A percentile compares a stretch with the other conserved stretches of the same genome.
phyloP scores from a whole-genome alignment of 1,284 basidiomycete genomes.

The Clitocybe nebularis region DNA sequence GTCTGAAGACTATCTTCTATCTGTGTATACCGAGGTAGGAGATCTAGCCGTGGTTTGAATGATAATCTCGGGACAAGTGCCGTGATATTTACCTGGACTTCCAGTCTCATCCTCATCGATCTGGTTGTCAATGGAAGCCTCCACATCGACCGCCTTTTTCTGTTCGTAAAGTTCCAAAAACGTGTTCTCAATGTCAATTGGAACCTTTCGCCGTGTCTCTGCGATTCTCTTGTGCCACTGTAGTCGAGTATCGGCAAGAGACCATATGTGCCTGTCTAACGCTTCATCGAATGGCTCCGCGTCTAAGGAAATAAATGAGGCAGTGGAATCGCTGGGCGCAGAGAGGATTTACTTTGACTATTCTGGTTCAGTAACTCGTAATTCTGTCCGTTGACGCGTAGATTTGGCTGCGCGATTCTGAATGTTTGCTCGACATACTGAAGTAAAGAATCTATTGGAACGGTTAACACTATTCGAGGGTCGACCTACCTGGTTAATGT shows the following conservation, averaged over 20 bases:
- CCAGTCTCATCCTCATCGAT: constrained; percentile 18
- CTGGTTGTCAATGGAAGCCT: constrained; percentile 13
- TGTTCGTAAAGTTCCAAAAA: constrained; percentile 44
- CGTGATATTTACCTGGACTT: no score
- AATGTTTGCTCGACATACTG: constrained; percentile 64
- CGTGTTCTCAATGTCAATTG: constrained; percentile 46
- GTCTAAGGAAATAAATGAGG: constrained; percentile 35
- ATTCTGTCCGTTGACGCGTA: constrained; percentile 77
- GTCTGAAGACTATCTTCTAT: constrained; percentile 28
- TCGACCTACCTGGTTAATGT: constrained; percentile 44
- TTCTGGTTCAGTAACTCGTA: constrained; percentile 60
- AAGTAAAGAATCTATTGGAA: constrained; percentile 8
- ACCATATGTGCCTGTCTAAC: constrained; percentile 71
- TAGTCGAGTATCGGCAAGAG: constrained; percentile 60
- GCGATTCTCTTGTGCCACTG: constrained; percentile 67
- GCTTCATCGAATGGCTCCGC: constrained; percentile 79
- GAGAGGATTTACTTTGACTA: constrained; percentile 43
- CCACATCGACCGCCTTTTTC: constrained; percentile 36
- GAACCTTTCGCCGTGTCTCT: constrained; percentile 54
- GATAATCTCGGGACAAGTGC: no score
- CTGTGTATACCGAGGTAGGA: constrained; percentile 9
- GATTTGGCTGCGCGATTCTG: constrained; percentile 61
- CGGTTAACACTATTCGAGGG: not conserved
- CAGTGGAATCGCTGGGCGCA: not conserved
- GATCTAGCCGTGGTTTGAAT: no score